phyloP scores from a whole-genome alignment of 2,329 filamentous ascomycete species.

The Colletotrichum paranaense region DNA sequence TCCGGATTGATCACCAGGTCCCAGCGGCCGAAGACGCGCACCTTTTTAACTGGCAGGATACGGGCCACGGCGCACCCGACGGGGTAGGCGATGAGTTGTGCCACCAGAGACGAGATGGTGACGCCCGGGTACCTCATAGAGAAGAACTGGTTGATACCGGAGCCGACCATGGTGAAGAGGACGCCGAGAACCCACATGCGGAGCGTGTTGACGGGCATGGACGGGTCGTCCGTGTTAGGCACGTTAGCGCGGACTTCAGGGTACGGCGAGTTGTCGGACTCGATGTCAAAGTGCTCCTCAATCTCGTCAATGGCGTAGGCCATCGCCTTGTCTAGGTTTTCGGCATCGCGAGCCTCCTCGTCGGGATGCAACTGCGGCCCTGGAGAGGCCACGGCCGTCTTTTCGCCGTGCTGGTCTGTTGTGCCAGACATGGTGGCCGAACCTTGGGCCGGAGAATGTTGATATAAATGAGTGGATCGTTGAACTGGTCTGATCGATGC shows the following conservation, averaged over 20 bases:
- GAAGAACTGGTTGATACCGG: constrained; percentile 51
- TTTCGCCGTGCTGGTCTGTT: constrained; percentile 1
- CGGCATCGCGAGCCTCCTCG: background rate
- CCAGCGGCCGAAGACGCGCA: constrained; percentile 44
- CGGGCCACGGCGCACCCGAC: constrained; percentile 48
- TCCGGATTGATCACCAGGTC: constrained; percentile 58
- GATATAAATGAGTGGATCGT: background rate
- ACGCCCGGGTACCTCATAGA: constrained; percentile 50
- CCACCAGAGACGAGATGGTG: constrained; percentile 49
- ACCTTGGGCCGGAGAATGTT: background rate
- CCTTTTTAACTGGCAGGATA: constrained; percentile 46
- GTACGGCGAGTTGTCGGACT: constrained; percentile 46
- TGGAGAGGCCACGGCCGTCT: background rate
- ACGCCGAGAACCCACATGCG: constrained; percentile 49
- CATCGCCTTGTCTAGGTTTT: constrained; percentile 27
- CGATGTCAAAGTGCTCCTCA: constrained; percentile 25
- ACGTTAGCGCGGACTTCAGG: constrained; percentile 54
- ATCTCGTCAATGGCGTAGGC: constrained; percentile 26
- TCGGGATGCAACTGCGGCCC: background rate
- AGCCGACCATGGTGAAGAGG: constrained; percentile 45
- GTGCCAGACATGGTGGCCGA: constrained; percentile 8
- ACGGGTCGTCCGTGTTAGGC: constrained; percentile 49
- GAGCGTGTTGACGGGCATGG: constrained; percentile 49
- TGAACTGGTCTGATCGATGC: background rate
- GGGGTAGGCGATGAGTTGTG: constrained; percentile 50